Conservation (phyloP, 176 grass and related monocot species). For the Eremochloa ophiuroides region DNA sequence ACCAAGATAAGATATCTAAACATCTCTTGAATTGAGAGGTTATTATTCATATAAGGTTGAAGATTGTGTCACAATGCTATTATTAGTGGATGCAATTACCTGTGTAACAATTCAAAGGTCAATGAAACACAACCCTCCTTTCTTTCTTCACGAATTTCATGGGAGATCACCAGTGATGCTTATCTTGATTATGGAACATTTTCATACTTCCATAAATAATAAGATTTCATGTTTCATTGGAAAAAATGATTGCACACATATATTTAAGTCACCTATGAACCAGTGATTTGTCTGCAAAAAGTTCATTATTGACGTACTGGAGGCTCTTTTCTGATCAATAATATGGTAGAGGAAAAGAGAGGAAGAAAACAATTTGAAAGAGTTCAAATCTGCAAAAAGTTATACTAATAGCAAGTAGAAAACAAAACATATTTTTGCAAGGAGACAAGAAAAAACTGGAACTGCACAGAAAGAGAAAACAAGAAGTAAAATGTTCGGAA, state of each 20-base stretch:
- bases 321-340: neutral
- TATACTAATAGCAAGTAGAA: neutral
- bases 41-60: neutral
- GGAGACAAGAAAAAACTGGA: neutral
- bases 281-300: neutral
- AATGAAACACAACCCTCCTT: neutral
- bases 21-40: neutral
- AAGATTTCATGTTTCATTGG: neutral
- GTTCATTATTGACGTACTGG: neutral
- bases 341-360: neutral
- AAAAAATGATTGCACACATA: neutral
- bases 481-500: neutral
- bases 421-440: neutral
- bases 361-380: neutral
- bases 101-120: slow-evolving; percentile 6
- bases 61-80: neutral
- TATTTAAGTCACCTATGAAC: neutral
- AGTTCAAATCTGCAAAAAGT: neutral
- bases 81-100: neutral
- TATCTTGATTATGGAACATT: neutral
- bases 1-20: slow-evolving; percentile 24
- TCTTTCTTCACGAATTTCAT: slow-evolving; percentile 1
- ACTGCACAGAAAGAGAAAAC: neutral
- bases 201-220: neutral
- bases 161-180: neutral